Base-by-base conservation (phyloP, 116 monocot species). In the Papilionanthe hybrid region DNA sequence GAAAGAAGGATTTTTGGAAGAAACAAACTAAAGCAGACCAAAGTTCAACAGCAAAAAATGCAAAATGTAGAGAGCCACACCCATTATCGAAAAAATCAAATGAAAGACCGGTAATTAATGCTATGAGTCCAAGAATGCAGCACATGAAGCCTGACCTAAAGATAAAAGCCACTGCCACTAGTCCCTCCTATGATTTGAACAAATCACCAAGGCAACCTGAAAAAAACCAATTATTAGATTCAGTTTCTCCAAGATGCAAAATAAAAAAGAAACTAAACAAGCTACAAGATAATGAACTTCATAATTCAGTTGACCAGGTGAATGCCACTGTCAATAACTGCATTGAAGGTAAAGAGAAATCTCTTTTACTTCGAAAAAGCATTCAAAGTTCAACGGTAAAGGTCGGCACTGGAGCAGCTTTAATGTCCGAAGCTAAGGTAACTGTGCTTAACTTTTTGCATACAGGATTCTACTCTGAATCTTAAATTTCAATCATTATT, bases 111-210 rank as follows among this genome's bases (percentile, higher is more conserved):
- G 42, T 49, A 29, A 90, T 81, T 57, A 82, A 57, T 47, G 85
- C 91, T 27, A 27, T 77, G 0, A 95, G 93, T 72, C 93, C 91
- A 42, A 86, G 95, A 75, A 67, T 89, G 75, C 86, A 86, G 75
- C 89, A 83, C 72, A 92, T 65, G 55, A 92, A 89, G 37, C n/a
- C 37, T 45, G 91, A 84, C 60, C 37, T 67, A 22, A 89, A 93
- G 47, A 91, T 79, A 80, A 88, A 83, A 82, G 75, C 84, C 19
- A 66, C 75, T 49, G 71, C 75, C 2, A 79, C 78, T 7, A 49
- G 78, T 76, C 79, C 82, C 76, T 49, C 86, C 79, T 76, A 81
- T 7, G 85, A 88, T 5, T 74, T 79, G 17, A 86, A 72, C 32
- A 90, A 85, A 42, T 74, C 65, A 17, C 81, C 48, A 45, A 90